A percentile compares a stretch with the other conserved stretches of the same genome.
Evolutionary conservation across 306 rosid genomes (phyloP).

Genomic region (Dicorynia guianensis): DNA sequence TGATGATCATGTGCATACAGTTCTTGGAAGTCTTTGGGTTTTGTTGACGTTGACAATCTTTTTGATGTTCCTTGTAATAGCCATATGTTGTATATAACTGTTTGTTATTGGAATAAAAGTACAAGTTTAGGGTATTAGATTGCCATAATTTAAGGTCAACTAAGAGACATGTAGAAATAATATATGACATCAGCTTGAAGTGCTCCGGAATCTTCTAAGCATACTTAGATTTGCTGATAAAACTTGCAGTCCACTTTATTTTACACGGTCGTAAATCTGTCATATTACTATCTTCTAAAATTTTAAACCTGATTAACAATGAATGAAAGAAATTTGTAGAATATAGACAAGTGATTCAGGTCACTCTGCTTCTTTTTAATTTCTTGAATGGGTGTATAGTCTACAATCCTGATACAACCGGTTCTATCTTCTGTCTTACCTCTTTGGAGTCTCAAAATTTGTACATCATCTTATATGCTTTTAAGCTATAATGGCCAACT

Average conservation of each 20-base stretch:
- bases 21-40: not conserved
- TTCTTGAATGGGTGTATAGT: not conserved
- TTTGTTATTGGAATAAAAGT: not conserved
- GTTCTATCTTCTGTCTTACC: not conserved
- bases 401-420: not conserved
- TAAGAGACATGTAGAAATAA: not conserved
- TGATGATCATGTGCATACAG: not conserved
- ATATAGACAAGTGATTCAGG: not conserved
- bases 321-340: not conserved
- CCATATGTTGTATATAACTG: not conserved
- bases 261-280: not conserved
- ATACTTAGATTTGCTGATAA: not conserved
- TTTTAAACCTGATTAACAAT: not conserved
- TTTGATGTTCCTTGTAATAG: not conserved
- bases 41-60: not conserved
- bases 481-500: not conserved
- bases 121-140: not conserved
- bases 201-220: no score
- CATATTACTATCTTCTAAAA: not conserved
- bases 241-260: not conserved
- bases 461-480: not conserved
- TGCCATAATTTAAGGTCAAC: not conserved
- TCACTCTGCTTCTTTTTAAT: not conserved
- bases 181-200: not conserved
- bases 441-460: slow-evolving; percentile 3